phyloP scores from a whole-genome alignment of 805 yeast genomes.

The Candida broadrunensis region DNA sequence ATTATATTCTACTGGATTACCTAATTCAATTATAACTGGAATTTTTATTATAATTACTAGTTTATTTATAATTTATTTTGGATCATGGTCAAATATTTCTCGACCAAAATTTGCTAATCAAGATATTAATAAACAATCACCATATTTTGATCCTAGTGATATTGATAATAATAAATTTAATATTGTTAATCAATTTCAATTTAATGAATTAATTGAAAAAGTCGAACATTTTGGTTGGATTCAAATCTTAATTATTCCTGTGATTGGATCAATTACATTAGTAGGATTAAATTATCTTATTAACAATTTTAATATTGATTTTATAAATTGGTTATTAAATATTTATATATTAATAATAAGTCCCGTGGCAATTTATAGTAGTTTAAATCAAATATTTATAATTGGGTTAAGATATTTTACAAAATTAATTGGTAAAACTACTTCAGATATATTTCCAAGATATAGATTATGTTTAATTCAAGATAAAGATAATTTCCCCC shows the following conservation, averaged over 20 bases:
- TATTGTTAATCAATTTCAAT: not conserved
- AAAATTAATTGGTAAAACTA: conserved; percentile 13
- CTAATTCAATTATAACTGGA: not conserved
- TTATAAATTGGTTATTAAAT: conserved; percentile 29
- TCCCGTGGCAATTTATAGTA: conserved; percentile 25
- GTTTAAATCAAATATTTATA: conserved; percentile 23
- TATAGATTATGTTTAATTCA: conserved; percentile 40
- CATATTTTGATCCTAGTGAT: conserved; percentile 20
- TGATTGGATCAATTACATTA: conserved; percentile 40
- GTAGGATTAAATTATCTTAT: conserved; percentile 35
- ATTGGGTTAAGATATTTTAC: conserved; percentile 21
- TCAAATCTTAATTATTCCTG: conserved; percentile 34
- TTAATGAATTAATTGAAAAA: not conserved
- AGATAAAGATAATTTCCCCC: conserved; percentile 32
- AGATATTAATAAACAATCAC: conserved; percentile 9
- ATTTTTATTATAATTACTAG: conserved; percentile 15
- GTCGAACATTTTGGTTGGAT: not conserved
- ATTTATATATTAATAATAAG: conserved; percentile 33
- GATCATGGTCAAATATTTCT: conserved; percentile 16
- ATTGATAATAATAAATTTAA: conserved; percentile 11
- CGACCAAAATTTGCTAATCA: conserved; percentile 23
- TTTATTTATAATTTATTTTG: conserved; percentile 19
- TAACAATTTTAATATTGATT: conserved; percentile 25
- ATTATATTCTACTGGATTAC: no score
- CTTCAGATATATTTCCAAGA: conserved; percentile 27